Base-by-base conservation (phyloP, 83 land plant genomes). In the Thuja plicata region DNA sequence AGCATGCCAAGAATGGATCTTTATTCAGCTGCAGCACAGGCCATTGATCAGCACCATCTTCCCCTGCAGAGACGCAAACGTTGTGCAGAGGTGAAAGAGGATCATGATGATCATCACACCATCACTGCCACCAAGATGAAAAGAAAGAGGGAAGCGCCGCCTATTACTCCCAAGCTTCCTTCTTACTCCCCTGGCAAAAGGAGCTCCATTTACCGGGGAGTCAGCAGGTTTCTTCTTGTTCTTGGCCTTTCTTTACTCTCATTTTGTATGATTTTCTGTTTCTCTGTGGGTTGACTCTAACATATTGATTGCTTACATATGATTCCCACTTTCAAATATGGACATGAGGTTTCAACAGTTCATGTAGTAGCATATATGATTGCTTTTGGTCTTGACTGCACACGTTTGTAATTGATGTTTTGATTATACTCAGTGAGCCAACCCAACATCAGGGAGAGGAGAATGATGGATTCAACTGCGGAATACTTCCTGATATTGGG, bases 171-270 rank as follows among this genome's bases (percentile, higher is more conserved):
- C 77, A 79, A 86, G 85, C 82, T 37, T 13, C 77, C 50, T 54
- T 30, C 55, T 85, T 54, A 73, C 8, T 88, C 86, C 1, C 71
- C 86, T 40, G 88, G 48, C 34, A 92, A 92, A n/a, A 92, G 91
- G 76, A 90, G 93, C 70, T 92, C 93, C n/a, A 92, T 81, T 85
- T 92, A 89, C 79, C 89, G 93, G 0, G 93, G 93, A 17, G 93
- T 92, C 85, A 92, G 93, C 90, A 92, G 91, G 93, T 76, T 35
- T 76, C 3, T 35, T 15, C 13, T 34, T 34, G 34, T 3, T 43
- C 45, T 43, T 43, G 45, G 5, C 0, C 37, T 74, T 13, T 12
- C 32, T 9, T 30, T 74, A 74, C 13, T 52, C 13, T 48, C 10
- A 48, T 0, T 10, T 50, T 11, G 11, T 16, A 54, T 52, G 3